phyloP scores from a whole-genome alignment of 306 rosid species.

The Begonia masoniana region DNA sequence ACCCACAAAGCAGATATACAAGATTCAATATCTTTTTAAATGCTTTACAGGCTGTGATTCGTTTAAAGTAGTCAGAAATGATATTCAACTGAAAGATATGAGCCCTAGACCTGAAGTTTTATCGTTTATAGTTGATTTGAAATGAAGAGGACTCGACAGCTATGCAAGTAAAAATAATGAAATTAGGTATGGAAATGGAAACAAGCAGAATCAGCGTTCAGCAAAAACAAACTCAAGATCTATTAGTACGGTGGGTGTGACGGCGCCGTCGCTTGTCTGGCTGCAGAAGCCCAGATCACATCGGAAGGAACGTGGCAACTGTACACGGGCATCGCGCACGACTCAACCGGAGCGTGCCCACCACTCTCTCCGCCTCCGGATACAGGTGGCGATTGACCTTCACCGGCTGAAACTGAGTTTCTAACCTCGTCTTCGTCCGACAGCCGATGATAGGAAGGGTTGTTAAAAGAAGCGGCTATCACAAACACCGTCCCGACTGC shows the following conservation, averaged over 20 bases:
- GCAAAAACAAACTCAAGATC: too few relatives aligned
- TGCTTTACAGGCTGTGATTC: too few relatives aligned
- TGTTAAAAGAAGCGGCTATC: conserved; percentile 62
- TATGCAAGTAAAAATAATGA: too few relatives aligned
- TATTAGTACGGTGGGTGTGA: neutral
- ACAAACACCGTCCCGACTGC: conserved; percentile 74
- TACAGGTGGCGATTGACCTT: conserved; percentile 9
- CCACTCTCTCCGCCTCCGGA: conserved; percentile 13
- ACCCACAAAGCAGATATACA: too few relatives aligned
- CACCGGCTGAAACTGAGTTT: conserved; percentile 25
- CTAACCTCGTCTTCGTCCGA: conserved; percentile 46
- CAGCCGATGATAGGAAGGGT: conserved; percentile 54
- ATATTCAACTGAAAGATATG: too few relatives aligned
- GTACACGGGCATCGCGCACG: conserved; percentile 31
- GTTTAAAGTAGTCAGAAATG: too few relatives aligned
- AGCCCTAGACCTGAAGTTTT: too few relatives aligned
- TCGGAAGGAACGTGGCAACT: conserved; percentile 64
- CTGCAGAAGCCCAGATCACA: conserved; percentile 80
- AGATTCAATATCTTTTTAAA: too few relatives aligned
- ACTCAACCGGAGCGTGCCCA: conserved; percentile 20
- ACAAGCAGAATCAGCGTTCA: too few relatives aligned
- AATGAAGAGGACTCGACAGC: too few relatives aligned
- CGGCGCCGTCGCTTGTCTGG: conserved; percentile 44
- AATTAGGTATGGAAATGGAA: too few relatives aligned
- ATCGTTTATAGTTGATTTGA: too few relatives aligned